Conservation (phyloP, 176 grass and related monocot genomes). For the Eragrostis curvula region DNA sequence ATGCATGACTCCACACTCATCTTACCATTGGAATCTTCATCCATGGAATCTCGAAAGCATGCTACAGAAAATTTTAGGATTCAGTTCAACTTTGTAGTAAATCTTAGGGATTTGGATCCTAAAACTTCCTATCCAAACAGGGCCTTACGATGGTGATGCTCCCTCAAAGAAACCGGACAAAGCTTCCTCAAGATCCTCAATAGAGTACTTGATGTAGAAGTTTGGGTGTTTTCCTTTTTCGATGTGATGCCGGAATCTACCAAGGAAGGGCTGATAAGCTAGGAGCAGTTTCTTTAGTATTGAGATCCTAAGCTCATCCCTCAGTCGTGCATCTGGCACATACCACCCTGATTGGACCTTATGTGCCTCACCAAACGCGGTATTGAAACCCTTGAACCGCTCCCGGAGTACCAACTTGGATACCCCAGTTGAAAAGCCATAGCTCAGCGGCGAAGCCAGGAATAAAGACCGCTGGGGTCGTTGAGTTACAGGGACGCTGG, state of each 20-base stretch:
- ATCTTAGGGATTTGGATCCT: too few species aligned
- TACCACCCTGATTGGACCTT: conserved; percentile 67
- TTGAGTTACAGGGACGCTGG: too few species aligned
- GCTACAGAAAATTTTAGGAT: too few species aligned
- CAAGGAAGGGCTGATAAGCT: conserved; percentile 86
- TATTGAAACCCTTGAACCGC: conserved; percentile 87
- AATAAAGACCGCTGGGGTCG: too few species aligned
- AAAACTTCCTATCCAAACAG: too few species aligned
- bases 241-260: conserved; percentile 86
- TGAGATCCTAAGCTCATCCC: conserved; percentile 91
- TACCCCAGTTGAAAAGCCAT: conserved; percentile 79
- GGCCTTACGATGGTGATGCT: neutral
- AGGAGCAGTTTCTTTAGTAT: conserved; percentile 82
- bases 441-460: too few species aligned
- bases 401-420: conserved; percentile 75
- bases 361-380: conserved; percentile 83
- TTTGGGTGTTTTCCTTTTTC: conserved; percentile 80
- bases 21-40: too few species aligned
- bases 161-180: conserved; percentile 82
- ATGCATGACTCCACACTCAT: too few species aligned
- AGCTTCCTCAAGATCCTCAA: conserved; percentile 78
- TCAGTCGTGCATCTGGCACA: conserved; percentile 78
- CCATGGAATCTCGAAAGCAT: too few species aligned
- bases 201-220: conserved; percentile 85
- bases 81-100: too few species aligned